These are phyloP conservation scores for Colletotrichum tabaci DNA, from an alignment of 2,329 filamentous ascomycete genomes.

Conservation along the genomic window DNA sequence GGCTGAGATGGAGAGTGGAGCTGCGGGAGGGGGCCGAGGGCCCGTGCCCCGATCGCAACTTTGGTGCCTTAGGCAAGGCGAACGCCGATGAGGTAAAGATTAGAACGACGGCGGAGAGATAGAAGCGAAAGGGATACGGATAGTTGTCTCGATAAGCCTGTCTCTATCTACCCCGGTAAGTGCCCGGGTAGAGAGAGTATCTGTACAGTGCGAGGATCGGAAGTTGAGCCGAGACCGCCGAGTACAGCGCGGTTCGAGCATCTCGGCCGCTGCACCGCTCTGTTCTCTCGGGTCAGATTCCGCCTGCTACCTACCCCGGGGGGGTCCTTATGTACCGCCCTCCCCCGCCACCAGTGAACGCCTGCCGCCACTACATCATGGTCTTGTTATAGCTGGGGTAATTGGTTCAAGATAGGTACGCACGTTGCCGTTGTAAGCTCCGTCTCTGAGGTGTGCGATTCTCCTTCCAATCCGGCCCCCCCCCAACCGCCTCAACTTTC, in stretches of 20 bases:
- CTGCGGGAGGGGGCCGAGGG: slow-evolving; percentile 27
- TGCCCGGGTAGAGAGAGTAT: neutral
- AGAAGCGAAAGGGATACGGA: neutral
- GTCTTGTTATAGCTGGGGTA: slow-evolving; percentile 25
- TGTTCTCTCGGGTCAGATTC: slow-evolving; percentile 33
- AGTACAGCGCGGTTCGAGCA: slow-evolving; percentile 5
- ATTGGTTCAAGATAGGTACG: neutral
- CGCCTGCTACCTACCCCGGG: slow-evolving; percentile 25
- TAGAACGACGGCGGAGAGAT: neutral
- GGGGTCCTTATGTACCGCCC: slow-evolving; percentile 35
- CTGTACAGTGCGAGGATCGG: slow-evolving; percentile 3
- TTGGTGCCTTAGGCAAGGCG: neutral
- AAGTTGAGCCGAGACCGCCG: slow-evolving; percentile 19
- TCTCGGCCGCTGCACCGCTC: slow-evolving; percentile 18
- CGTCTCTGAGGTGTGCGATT: slow-evolving; percentile 6
- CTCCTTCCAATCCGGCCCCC: slow-evolving; percentile 7
- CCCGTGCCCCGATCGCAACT: slow-evolving; percentile 1
- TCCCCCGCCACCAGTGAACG: slow-evolving; percentile 17
- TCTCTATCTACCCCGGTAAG: too few species aligned
- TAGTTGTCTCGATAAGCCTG: neutral
- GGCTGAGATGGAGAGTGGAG: slow-evolving; percentile 29
- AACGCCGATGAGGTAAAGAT: neutral
- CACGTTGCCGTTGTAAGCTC: slow-evolving; percentile 13
- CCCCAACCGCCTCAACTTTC: neutral
- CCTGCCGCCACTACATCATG: slow-evolving; percentile 19